phyloP scores from a whole-genome alignment of 2,329 filamentous ascomycete genomes.

The Claviceps sp. region DNA sequence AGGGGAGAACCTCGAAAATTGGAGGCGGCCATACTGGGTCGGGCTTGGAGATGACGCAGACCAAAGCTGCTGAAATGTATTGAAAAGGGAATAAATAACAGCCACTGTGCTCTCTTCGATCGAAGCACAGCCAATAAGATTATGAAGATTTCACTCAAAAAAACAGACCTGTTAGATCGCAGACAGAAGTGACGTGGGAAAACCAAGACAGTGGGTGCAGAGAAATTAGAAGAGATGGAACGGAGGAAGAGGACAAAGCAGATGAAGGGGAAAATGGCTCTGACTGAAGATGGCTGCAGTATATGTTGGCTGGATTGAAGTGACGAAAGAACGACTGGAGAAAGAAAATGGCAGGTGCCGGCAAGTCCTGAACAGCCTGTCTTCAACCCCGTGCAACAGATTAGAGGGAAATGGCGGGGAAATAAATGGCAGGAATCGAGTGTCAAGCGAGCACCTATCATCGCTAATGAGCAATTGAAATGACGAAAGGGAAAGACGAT shows the following conservation, averaged over 20 bases:
- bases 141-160: conserved; percentile 16
- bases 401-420: conserved; percentile 11
- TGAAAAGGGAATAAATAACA: conserved; percentile 8
- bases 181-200: conserved; percentile 14
- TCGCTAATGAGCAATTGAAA: neutral
- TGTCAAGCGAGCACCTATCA: conserved; percentile 6
- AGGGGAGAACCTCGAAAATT: conserved; percentile 16
- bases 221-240: conserved; percentile 9
- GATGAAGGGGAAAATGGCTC: conserved; percentile 3
- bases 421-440: conserved; percentile 12
- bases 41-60: neutral
- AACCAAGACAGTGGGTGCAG: conserved; percentile 8
- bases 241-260: conserved; percentile 6
- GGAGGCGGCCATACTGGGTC: conserved; percentile 17
- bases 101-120: conserved; percentile 4
- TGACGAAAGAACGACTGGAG: conserved; percentile 5
- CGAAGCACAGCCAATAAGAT: conserved; percentile 11
- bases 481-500: conserved; percentile 4
- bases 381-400: conserved; percentile 4
- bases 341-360: conserved; percentile 11
- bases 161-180: conserved; percentile 16
- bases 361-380: conserved; percentile 13
- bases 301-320: neutral
- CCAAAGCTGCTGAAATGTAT: conserved; percentile 6
- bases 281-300: conserved; percentile 5